Percentiles rank a stretch among this genome's conserved stretches.
Conservation (phyloP, 768 basidiomycete species). For the Pleurotus giganteus region DNA sequence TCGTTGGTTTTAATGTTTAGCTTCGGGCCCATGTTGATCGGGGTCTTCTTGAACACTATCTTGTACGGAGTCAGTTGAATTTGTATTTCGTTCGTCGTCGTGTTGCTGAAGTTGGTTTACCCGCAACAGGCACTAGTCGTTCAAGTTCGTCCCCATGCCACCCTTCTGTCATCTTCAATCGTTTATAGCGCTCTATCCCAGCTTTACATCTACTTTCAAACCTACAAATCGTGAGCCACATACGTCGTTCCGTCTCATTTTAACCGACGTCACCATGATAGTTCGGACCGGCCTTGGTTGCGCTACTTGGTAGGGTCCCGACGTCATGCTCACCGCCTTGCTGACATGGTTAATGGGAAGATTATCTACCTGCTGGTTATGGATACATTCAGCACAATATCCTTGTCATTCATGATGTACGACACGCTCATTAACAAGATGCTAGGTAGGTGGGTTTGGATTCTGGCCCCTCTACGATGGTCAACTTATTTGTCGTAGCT, state of each 20-base stretch:
- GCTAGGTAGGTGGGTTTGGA: not conserved
- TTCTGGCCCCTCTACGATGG: no score
- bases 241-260: not conserved
- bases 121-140: not conserved
- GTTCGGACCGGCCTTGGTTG: not conserved
- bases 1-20: not conserved
- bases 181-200: not conserved
- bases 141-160: not conserved
- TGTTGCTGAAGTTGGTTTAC: not conserved
- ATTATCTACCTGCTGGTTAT: not conserved
- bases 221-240: not conserved
- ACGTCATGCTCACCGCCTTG: not conserved
- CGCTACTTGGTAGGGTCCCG: not conserved
- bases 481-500: not conserved
- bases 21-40: slow-evolving; percentile 1
- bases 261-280: not conserved
- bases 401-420: not conserved
- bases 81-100: not conserved
- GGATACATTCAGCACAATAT: not conserved
- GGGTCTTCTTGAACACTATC: slow-evolving; percentile 4
- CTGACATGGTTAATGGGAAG: not conserved
- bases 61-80: slow-evolving; percentile 3
- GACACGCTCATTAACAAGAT: not conserved
- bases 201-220: not conserved
- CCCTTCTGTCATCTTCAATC: not conserved